phyloP scores from a whole-genome alignment of 805 yeast genomes.

The Komagataella pastoris region DNA sequence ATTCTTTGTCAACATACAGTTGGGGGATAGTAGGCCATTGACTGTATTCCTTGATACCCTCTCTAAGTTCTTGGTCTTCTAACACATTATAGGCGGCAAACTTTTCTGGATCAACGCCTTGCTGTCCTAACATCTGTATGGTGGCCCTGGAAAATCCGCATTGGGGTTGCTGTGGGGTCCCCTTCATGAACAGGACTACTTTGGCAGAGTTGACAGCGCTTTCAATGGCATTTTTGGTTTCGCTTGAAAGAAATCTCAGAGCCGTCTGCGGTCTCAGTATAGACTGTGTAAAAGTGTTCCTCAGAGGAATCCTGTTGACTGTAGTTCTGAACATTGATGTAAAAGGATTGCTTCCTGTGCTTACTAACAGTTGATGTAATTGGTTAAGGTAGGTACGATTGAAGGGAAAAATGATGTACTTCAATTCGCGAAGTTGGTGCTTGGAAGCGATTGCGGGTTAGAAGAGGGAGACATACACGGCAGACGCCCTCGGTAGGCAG shows the following conservation, averaged over 20 bases:
- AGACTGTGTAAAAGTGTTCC: not conserved
- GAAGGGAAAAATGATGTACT: not conserved
- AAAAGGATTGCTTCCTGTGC: not conserved
- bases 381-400: not conserved
- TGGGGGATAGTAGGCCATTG: conserved; percentile 99
- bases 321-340: not conserved
- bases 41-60: conserved; percentile 89
- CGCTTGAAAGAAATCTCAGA: conserved; percentile 50
- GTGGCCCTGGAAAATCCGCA: conserved; percentile 97
- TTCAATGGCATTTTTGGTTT: conserved; percentile 74
- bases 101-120: conserved; percentile 92
- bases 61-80: conserved; percentile 88
- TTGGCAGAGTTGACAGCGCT: conserved; percentile 81
- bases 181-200: conserved; percentile 96
- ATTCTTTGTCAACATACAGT: conserved; percentile 79
- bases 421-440: not conserved
- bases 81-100: conserved; percentile 95
- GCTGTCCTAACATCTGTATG: conserved; percentile 84
- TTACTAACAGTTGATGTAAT: not conserved
- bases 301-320: not conserved
- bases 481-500: not conserved
- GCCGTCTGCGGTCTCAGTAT: not conserved
- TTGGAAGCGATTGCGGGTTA: not conserved
- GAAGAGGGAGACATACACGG: not conserved
- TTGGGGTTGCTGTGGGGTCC: conserved; percentile 95